Percentiles rank a stretch among this genome's conserved stretches.
phyloP scores from a whole-genome alignment of 306 rosid species.

The Citrullus mucosospermus region DNA sequence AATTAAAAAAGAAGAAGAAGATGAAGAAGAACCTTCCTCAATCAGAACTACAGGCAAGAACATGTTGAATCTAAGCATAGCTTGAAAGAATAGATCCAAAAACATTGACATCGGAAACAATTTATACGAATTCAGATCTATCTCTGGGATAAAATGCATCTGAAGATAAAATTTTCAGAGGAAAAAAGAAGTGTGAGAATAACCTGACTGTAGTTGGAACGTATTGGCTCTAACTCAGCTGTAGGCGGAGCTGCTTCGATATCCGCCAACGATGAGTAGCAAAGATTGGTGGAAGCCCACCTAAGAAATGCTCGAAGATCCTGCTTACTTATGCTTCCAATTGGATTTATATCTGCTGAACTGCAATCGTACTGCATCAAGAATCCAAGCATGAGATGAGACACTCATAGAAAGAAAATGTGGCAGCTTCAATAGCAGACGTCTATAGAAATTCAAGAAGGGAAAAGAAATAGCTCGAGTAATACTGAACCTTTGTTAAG shows the following conservation, averaged over 20 bases:
- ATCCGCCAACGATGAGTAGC: slow-evolving; percentile 65
- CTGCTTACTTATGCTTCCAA: slow-evolving; percentile 86
- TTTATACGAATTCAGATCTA: not conserved
- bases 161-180: not conserved
- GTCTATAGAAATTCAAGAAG: not conserved
- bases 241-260: slow-evolving; percentile 98
- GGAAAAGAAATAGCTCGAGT: not conserved
- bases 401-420: not conserved
- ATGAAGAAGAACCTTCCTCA: not conserved
- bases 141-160: not conserved
- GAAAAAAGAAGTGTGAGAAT: not conserved
- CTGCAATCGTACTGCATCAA: slow-evolving; percentile 76
- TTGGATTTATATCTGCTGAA: slow-evolving; percentile 92
- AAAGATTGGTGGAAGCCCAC: slow-evolving; percentile 90
- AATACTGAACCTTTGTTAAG: slow-evolving; percentile 60
- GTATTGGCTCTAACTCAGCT: slow-evolving; percentile 94
- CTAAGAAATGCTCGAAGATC: slow-evolving; percentile 72
- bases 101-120: not conserved
- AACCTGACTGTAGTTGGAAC: slow-evolving; percentile 86
- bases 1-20: too few species aligned
- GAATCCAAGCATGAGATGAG: slow-evolving; percentile 12
- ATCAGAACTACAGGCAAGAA: not conserved
- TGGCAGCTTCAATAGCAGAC: not conserved
- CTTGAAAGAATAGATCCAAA: not conserved
- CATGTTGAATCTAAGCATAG: not conserved